These are phyloP conservation scores for Xylaria bambusicola DNA, from an alignment of 495 filamentous ascomycete genomes.

Conservation along the genomic window DNA sequence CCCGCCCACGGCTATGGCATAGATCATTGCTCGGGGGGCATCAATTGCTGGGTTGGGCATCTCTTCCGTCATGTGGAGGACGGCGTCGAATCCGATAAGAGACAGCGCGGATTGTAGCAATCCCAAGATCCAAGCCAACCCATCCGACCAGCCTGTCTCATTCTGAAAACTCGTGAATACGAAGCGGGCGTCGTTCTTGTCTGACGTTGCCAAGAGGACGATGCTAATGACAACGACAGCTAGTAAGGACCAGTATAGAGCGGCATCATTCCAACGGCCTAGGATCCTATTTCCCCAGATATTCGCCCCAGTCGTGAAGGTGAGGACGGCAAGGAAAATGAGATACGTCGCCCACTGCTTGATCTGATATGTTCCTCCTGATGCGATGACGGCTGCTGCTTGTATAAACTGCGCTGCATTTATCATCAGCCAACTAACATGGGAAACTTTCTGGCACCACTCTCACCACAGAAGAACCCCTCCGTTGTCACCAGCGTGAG, in stretches of 20 bases:
- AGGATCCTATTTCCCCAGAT: conserved; percentile 38
- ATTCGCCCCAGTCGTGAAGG: conserved; percentile 37
- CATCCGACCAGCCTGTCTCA: conserved; percentile 63
- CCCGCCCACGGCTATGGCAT: conserved; percentile 37
- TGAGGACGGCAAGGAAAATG: conserved; percentile 35
- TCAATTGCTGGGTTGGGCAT: conserved; percentile 41
- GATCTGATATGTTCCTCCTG: conserved; percentile 33
- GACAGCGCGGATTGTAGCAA: conserved; percentile 63
- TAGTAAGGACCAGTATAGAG: conserved; percentile 40
- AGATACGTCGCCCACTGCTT: conserved; percentile 35
- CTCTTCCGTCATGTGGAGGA: conserved; percentile 62
- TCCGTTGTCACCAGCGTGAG: conserved; percentile 42
- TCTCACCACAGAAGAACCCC: conserved; percentile 38
- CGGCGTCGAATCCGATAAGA: conserved; percentile 64
- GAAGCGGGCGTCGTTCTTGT: conserved; percentile 42
- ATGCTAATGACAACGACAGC: conserved; percentile 42
- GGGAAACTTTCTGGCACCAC: background rate
- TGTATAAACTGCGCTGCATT: conserved; percentile 35
- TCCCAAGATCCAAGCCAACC: conserved; percentile 64
- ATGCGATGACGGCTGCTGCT: conserved; percentile 36
- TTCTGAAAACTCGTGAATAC: conserved; percentile 63
- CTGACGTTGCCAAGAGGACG: conserved; percentile 37
- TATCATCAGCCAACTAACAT: background rate
- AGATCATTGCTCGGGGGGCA: conserved; percentile 39
- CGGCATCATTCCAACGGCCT: conserved; percentile 38